phyloP scores from a whole-genome alignment of 2,329 filamentous ascomycete genomes.

The Hymenoscyphus fraxineus region DNA sequence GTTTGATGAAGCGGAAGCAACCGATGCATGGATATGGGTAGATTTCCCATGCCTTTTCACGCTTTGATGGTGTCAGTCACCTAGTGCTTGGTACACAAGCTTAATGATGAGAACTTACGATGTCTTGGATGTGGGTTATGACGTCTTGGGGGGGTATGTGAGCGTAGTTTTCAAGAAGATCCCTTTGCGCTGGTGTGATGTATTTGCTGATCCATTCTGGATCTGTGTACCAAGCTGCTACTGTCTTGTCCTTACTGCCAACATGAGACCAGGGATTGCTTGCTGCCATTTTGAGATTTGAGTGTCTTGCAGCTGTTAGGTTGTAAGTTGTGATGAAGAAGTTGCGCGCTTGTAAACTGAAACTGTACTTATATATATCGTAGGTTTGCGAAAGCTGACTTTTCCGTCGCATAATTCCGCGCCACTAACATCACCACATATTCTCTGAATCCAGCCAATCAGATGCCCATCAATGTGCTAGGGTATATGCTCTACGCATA shows the following conservation, averaged over 20 bases:
- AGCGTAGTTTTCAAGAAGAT: slow-evolving; percentile 20
- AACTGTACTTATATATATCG: background rate
- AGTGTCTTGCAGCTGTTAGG: background rate
- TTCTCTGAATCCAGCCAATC: no score
- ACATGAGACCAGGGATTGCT: background rate
- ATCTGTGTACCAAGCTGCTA: slow-evolving; percentile 17
- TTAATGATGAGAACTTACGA: slow-evolving; percentile 11
- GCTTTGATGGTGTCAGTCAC: slow-evolving; percentile 11
- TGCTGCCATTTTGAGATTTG: background rate
- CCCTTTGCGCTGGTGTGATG: slow-evolving; percentile 10
- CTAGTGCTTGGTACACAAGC: background rate
- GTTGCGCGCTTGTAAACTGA: background rate
- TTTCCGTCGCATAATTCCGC: no score
- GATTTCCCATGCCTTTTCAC: slow-evolving; percentile 22
- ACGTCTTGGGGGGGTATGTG: slow-evolving; percentile 13
- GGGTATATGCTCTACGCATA: no score
- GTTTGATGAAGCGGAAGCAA: slow-evolving; percentile 23
- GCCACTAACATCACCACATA: no score
- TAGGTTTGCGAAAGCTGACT: no score
- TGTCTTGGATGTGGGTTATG: slow-evolving; percentile 15
- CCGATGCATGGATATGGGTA: slow-evolving; percentile 29
- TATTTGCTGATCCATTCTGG: slow-evolving; percentile 6
- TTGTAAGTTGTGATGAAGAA: background rate
- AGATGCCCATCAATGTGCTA: no score
- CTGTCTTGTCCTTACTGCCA: slow-evolving; percentile 13